A percentile compares a stretch with the other conserved stretches of the same genome.
Conservation (phyloP, 371 early-diverging fungal genomes). For the Choanephora cucurbitarum region DNA sequence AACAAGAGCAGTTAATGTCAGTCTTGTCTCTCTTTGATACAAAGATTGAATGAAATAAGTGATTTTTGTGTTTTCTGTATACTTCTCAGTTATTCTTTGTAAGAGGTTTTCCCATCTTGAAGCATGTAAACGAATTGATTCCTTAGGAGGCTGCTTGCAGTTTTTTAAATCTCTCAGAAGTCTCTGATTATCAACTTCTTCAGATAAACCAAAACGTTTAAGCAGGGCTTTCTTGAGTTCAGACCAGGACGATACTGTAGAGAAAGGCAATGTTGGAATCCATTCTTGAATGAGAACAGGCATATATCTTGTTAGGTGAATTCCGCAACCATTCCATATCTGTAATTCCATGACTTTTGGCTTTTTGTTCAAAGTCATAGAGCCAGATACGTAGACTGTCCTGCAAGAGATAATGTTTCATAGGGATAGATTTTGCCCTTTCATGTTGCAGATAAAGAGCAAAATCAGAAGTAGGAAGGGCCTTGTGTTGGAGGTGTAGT, state of each 20-base stretch:
- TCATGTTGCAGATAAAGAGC: constrained; percentile 4
- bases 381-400: neutral
- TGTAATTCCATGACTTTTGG: neutral
- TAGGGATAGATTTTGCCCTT: constrained; percentile 8
- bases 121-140: constrained; percentile 8
- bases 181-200: constrained; percentile 7
- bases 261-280: neutral
- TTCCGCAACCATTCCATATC: neutral
- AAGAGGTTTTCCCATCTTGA: constrained; percentile 5
- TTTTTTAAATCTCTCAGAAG: constrained; percentile 2
- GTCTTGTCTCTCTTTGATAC: constrained; percentile 4
- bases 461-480: constrained; percentile 2
- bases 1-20: neutral
- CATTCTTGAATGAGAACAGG: constrained; percentile 4
- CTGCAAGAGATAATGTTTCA: neutral
- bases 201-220: constrained; percentile 5
- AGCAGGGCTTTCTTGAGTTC: constrained; percentile 1
- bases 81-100: constrained; percentile 4
- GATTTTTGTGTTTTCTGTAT: constrained; percentile 7
- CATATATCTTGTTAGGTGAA: neutral
- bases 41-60: constrained; percentile 8
- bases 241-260: neutral
- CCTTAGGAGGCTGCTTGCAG: constrained; percentile 1
- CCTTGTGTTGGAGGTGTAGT: neutral
- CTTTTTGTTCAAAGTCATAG: neutral